These are phyloP conservation scores for Cinnamomum chago DNA, from an alignment of 164 flowering plant genomes.

Conservation along the genomic window DNA sequence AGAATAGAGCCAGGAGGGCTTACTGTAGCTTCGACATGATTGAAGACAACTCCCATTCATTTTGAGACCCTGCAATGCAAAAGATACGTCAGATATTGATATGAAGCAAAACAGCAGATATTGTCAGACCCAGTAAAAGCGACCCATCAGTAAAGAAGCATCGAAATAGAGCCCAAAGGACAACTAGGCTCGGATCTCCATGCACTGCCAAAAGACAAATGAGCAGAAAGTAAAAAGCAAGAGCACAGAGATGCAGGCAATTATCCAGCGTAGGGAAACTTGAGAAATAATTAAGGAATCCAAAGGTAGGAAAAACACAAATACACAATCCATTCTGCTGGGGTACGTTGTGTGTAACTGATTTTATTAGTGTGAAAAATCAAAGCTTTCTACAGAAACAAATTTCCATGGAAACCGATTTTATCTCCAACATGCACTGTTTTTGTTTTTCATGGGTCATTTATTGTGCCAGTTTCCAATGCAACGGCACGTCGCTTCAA, in stretches of 20 bases:
- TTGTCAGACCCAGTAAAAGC: neutral
- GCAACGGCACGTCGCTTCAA: too few species aligned
- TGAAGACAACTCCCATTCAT: slow-evolving; percentile 7
- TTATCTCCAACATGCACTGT: too few species aligned
- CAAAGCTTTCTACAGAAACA: too few species aligned
- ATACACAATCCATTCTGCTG: too few species aligned
- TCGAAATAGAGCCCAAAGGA: neutral
- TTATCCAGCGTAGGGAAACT: too few species aligned
- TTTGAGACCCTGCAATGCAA: neutral
- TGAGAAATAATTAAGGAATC: neutral
- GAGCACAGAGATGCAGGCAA: neutral
- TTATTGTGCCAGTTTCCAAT: too few species aligned
- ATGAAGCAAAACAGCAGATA: neutral
- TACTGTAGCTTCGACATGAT: slow-evolving; percentile 12
- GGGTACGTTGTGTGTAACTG: too few species aligned
- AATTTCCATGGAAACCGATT: too few species aligned
- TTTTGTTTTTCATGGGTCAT: too few species aligned
- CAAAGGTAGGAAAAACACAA: neutral
- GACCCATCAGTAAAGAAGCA: neutral
- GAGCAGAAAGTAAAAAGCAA: neutral
- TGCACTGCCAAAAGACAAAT: neutral
- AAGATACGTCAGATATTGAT: too few species aligned
- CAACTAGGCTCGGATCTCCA: neutral
- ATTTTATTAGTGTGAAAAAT: too few species aligned
- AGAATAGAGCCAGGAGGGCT: slow-evolving; percentile 14